Evolutionary conservation across 2,329 filamentous ascomycete genomes (phyloP), one percentile per base, ranked within the genome.

Genomic region (Chlorencoelia australis): DNA sequence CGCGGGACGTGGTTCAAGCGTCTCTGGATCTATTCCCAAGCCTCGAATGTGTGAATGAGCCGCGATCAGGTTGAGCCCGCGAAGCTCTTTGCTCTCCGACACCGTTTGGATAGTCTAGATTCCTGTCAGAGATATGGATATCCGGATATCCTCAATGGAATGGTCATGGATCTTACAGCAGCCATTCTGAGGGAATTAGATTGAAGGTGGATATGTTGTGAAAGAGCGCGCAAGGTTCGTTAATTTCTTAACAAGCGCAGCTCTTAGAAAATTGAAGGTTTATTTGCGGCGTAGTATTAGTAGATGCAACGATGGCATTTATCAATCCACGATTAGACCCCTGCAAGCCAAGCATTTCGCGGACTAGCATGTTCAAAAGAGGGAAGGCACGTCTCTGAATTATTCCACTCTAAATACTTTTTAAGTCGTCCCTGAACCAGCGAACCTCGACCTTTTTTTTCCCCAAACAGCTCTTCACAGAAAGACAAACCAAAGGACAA

Each of bases 1-100:
- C n/a, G n/a, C n/a, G n/a, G n/a, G n/a, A 42, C 89, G 79, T 14
- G 91, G 88, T 55, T 94, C 88, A 48, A 98, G 71, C 5, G 86
- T 91, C 56, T 94, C 87, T 41, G 78, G 68, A 68, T 96, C 88
- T 52, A 98, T 87, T 47, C 91, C 91, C 20, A 98, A 76, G 31
- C 91, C 91, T 55, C 88, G 83, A 56, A 98, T 95, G 63, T 98
- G 91, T 39, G 91, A 98, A 68, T 98, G 91, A 41, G 91, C 89
- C 44, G 91, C 91, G 62, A 98, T 94, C 64, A 98, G 82, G 64
- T 94, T 96, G 57, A 98, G 79, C 47, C 88, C 88, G 52, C 88
- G 82, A 59, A 96, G 81, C 74, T 96, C 89, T 66, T 91, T 94
- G 63, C 77, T 83, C 71, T 96, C 89, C 58, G 87, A 84, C 61